Evolutionary conservation across 352 stramenopile genomes (phyloP), one percentile per base, ranked within the genome.

Genomic region (Phytophthora melonis): DNA sequence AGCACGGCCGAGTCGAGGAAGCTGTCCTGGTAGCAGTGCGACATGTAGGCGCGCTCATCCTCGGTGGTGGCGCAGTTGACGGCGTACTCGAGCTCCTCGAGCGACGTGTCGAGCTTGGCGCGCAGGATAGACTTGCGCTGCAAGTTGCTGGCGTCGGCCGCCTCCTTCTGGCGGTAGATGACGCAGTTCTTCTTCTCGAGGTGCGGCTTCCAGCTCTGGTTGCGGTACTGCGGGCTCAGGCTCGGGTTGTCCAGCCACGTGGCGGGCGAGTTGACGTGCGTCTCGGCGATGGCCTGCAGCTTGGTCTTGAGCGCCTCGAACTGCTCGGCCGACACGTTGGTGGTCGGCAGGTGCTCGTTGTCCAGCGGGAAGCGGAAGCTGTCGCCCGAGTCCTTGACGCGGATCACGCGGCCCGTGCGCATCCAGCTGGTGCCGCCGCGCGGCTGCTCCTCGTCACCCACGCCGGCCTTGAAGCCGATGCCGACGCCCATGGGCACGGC

Each of bases 211-310:
- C 85, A 93, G 39, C 36, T 79, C 72, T 91, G 70, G 63, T 89
- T 89, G 27, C 80, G 72, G 61, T 91, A 86, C 63, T 77, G 66
- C 8, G 80, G 78, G 58, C 82, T 81, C 25, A 87, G 60, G 25
- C 74, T 92, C 52, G 87, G 87, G 70, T 93, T 93, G 68, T 92
- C 84, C 58, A 92, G 80, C 87, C 87, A 93, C 64, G 82, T 85
- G 39, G 84, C 72, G 8, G 69, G 25, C 27, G 78, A 80, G 4
- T 82, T 77, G 19, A 92, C 74, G 49, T 86, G 66, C 19, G 72
- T 63, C 18, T 89, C 80, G 10, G 85, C 84, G 36, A 88, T 30
- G 6, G 23, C 32, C 25, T 79, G 58, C 9, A 83, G 70, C 59
- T 81, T 82, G 0, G 64, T 30, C 59, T 80, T 82, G 34, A 84